These are phyloP conservation scores for Amylocystis lapponica DNA, from an alignment of 768 basidiomycete species.

Conservation along the genomic window DNA sequence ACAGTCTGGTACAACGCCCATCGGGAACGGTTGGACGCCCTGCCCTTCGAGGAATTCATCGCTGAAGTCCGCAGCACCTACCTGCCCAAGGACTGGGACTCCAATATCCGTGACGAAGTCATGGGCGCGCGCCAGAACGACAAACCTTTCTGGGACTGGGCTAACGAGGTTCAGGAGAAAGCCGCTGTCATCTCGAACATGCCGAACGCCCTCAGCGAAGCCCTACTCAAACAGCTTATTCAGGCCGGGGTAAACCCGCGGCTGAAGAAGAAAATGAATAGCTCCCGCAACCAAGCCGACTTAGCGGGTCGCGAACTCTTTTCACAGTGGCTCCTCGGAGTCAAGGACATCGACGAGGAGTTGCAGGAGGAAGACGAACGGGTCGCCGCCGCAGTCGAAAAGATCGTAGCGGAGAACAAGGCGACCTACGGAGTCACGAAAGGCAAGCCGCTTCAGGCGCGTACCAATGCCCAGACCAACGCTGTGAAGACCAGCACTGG, in stretches of 20 bases:
- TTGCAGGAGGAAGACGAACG: no score
- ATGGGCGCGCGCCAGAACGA: no score
- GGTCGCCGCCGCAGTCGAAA: neutral
- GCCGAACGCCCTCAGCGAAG: neutral
- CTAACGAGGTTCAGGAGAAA: no score
- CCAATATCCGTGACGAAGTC: no score
- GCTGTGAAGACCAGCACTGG: no score
- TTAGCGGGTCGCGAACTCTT: no score
- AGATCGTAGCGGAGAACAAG: neutral
- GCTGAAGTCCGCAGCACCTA: neutral
- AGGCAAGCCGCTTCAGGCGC: neutral
- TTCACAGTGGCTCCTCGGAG: no score
- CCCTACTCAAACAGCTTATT: neutral
- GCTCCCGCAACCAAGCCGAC: neutral
- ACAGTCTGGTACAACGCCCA: conserved; percentile 1
- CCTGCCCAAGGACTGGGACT: neutral
- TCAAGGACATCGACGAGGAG: neutral
- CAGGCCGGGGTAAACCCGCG: neutral
- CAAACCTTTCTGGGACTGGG: no score
- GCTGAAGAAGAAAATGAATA: neutral
- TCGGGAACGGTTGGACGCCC: neutral
- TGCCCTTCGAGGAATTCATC: neutral
- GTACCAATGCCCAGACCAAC: neutral
- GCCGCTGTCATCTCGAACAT: conserved; percentile 1
- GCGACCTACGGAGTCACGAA: neutral